phyloP scores from a whole-genome alignment of 2,329 filamentous ascomycete species.

The Juglanconis oblonga region DNA sequence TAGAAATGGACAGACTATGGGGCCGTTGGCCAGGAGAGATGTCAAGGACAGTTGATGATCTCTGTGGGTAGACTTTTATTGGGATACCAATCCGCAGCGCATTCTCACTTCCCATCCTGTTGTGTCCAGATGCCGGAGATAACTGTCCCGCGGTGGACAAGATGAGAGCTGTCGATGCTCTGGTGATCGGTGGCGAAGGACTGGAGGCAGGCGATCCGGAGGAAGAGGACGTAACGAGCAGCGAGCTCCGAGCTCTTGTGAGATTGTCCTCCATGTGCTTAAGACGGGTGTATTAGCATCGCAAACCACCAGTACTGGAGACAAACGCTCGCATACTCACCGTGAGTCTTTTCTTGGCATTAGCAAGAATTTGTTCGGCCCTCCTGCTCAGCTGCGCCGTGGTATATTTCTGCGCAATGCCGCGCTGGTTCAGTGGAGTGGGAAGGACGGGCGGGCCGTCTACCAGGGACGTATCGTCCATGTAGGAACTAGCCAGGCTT shows the following conservation, averaged over 20 bases:
- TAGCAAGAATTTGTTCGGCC: constrained; percentile 86
- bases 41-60: constrained; percentile 63
- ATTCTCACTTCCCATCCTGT: constrained; percentile 61
- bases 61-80: constrained; percentile 43
- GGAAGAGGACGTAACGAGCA: constrained; percentile 58
- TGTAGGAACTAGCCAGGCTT: constrained; percentile 58
- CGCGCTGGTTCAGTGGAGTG: constrained; percentile 20
- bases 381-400: constrained; percentile 75
- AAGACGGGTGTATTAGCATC: constrained; percentile 22
- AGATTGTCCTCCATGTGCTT: constrained; percentile 95
- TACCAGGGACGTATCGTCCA: constrained; percentile 37
- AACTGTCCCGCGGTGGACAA: constrained; percentile 27
- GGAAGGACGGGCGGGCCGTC: not conserved
- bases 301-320: not conserved
- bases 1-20: constrained; percentile 38
- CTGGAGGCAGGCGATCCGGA: constrained; percentile 54
- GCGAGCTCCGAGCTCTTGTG: constrained; percentile 69
- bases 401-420: constrained; percentile 61
- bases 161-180: constrained; percentile 36
- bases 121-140: constrained; percentile 42
- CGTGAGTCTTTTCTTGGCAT: constrained; percentile 84
- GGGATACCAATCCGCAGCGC: constrained; percentile 45
- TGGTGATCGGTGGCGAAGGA: constrained; percentile 47
- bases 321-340: constrained; percentile 51
- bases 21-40: constrained; percentile 58